Evolutionary conservation across 495 filamentous ascomycete genomes (phyloP), one percentile per base, ranked within the genome.

Genomic region (Lindgomyces ingoldianus): DNA sequence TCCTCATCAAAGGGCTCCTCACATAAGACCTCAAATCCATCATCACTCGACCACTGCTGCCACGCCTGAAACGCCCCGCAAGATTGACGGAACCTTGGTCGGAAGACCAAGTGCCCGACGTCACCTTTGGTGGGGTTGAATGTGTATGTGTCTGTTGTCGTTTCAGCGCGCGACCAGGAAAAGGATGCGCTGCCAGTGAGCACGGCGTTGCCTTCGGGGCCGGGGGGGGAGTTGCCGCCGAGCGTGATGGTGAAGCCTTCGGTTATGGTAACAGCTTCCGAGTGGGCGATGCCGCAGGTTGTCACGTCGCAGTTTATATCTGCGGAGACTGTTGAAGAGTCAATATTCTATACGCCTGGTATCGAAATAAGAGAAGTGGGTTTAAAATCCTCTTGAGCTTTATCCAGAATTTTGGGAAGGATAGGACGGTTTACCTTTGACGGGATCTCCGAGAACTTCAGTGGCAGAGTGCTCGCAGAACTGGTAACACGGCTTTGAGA

Each of bases 271-370:
- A 52, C 49, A 18, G 49, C 19, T 6, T 52, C 49, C 4, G 25
- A 25, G 25, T 52, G 19, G 4, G 49, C 22, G 49, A 52, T 30
- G 49, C 25, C 49, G 49, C 49, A 52, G 22, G 49, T 52, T 8
- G 19, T 27, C 18, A 30, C 22, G 25, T 52, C 49, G 22, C 49
- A 52, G 6, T 24, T 30, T 4, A 52, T 52, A 30, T 52, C 49
- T 30, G 49, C 49, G 25, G 49, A 52, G 49, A 52, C 49, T 52
- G 49, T 25, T 52, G 21, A 8, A 49, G 10, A 12, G 46, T 22
- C 46, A 49, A 22, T 49, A 11, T 49, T 9, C 19, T 22, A 49
- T 49, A 42, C 46, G 19, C 9, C 46, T 49, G 19, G 46, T 49
- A 49, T 49, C 46, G 19, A 11, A 49, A 22, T 9, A 22, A 22